phyloP scores from a whole-genome alignment of 495 filamentous ascomycete species.

The Polyplosphaeria fusca region DNA sequence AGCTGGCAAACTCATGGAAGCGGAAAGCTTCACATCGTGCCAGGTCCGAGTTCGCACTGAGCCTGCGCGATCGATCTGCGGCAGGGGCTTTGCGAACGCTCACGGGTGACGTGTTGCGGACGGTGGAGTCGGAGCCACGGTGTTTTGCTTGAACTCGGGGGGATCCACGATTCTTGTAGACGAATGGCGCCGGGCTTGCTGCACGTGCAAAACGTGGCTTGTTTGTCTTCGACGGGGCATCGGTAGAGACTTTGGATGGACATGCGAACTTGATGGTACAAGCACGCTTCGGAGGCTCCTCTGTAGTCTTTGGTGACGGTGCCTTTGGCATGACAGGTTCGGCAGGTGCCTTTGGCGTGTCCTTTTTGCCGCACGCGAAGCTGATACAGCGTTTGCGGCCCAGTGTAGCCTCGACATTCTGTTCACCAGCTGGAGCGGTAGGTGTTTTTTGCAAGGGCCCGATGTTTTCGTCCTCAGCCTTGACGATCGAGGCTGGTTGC shows the following conservation, averaged over 20 bases:
- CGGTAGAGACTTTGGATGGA: slow-evolving; percentile 42
- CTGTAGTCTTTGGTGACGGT: slow-evolving; percentile 20
- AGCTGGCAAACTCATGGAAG: slow-evolving; percentile 92
- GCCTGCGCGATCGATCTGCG: slow-evolving; percentile 17
- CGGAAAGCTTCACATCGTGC: slow-evolving; percentile 65
- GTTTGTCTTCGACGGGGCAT: slow-evolving; percentile 12
- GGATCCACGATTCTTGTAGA: slow-evolving; percentile 16
- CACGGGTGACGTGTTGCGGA: slow-evolving; percentile 41
- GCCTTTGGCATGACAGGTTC: slow-evolving; percentile 21
- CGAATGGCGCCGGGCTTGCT: slow-evolving; percentile 41
- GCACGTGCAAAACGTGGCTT: slow-evolving; percentile 31
- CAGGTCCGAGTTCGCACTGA: slow-evolving; percentile 54
- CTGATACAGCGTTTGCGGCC: slow-evolving; percentile 84
- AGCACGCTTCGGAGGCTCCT: slow-evolving; percentile 49
- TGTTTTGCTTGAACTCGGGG: slow-evolving; percentile 41
- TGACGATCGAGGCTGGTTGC: slow-evolving; percentile 24
- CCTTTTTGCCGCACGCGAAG: slow-evolving; percentile 73
- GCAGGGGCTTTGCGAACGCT: slow-evolving; percentile 30
- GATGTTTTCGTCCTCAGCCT: slow-evolving; percentile 38
- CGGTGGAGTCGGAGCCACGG: slow-evolving; percentile 51
- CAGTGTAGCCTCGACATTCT: slow-evolving; percentile 45
- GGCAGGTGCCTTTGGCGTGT: slow-evolving; percentile 44
- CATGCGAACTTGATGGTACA: slow-evolving; percentile 62
- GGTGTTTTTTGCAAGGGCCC: slow-evolving; percentile 22
- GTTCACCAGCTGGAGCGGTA: slow-evolving; percentile 18